Evolutionary conservation across 2,329 filamentous ascomycete genomes (phyloP).

Genomic region (Sporothrix sp.): DNA sequence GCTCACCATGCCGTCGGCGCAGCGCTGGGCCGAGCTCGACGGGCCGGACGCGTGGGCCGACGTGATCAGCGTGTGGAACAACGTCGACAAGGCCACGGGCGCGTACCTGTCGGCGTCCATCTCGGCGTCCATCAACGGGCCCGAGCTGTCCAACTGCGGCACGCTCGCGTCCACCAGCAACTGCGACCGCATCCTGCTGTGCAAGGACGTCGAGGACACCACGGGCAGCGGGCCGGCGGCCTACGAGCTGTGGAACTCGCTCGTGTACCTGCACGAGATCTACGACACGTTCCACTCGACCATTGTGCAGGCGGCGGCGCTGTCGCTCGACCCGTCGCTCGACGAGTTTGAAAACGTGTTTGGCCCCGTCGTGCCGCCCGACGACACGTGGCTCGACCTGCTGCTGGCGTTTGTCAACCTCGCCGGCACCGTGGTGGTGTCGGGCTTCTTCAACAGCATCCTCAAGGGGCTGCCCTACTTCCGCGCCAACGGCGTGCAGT

Average conservation of each 20-base stretch:
- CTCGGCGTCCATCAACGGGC: background rate
- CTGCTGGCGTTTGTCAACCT: slow-evolving; percentile 3
- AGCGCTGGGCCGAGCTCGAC: slow-evolving; percentile 22
- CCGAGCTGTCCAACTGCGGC: slow-evolving; percentile 1
- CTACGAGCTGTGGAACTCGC: slow-evolving; percentile 19
- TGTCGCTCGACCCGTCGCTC: background rate
- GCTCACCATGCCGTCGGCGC: slow-evolving; percentile 1
- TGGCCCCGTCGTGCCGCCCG: background rate
- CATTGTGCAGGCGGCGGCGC: slow-evolving; percentile 10
- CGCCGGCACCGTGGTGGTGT: background rate
- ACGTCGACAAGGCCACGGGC: slow-evolving; percentile 8
- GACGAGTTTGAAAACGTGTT: slow-evolving; percentile 6
- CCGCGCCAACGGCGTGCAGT: background rate
- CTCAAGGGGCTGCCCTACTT: background rate
- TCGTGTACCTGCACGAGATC: slow-evolving; percentile 15
- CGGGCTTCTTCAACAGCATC: slow-evolving; percentile 4
- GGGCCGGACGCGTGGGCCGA: slow-evolving; percentile 22
- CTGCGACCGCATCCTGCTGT: slow-evolving; percentile 8
- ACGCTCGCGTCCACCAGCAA: background rate
- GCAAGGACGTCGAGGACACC: background rate
- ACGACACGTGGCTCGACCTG: background rate
- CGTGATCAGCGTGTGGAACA: slow-evolving; percentile 19
- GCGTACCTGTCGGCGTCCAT: slow-evolving; percentile 17
- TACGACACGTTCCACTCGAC: slow-evolving; percentile 14
- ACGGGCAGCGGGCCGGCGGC: slow-evolving; percentile 15